phyloP scores from a whole-genome alignment of 768 basidiomycete genomes.

The Boletus sp. region DNA sequence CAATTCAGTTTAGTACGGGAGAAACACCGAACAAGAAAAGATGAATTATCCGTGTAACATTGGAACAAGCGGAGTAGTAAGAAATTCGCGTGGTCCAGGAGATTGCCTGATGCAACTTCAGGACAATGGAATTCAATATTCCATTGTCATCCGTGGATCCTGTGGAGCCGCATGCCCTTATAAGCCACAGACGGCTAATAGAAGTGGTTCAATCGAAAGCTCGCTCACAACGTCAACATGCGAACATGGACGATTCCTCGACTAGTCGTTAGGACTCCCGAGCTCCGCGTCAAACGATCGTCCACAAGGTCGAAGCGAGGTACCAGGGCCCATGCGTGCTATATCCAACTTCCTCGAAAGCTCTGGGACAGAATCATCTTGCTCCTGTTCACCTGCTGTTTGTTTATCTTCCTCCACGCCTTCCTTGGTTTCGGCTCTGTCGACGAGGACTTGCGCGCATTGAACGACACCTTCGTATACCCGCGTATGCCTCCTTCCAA shows the following conservation, averaged over 20 bases:
- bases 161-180: not conserved
- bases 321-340: not conserved
- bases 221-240: conserved; percentile 14
- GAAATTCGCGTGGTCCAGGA: too few relatives aligned
- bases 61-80: not conserved
- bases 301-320: not conserved
- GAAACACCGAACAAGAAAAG: not conserved
- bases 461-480: not conserved
- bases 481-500: not conserved
- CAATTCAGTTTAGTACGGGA: not conserved
- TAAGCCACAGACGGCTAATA: not conserved
- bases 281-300: not conserved
- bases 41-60: not conserved
- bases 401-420: conserved; percentile 27
- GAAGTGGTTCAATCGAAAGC: not conserved
- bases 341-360: conserved; percentile 8
- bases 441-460: not conserved
- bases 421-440: conserved; percentile 22
- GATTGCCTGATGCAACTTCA: not conserved
- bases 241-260: not conserved
- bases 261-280: not conserved
- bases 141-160: not conserved
- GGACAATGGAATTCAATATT: conserved; percentile 4
- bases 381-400: conserved; percentile 23
- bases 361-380: conserved; percentile 25